Base-by-base conservation (phyloP, 1,284 basidiomycete species). In the Laetiporus sulphureus region DNA sequence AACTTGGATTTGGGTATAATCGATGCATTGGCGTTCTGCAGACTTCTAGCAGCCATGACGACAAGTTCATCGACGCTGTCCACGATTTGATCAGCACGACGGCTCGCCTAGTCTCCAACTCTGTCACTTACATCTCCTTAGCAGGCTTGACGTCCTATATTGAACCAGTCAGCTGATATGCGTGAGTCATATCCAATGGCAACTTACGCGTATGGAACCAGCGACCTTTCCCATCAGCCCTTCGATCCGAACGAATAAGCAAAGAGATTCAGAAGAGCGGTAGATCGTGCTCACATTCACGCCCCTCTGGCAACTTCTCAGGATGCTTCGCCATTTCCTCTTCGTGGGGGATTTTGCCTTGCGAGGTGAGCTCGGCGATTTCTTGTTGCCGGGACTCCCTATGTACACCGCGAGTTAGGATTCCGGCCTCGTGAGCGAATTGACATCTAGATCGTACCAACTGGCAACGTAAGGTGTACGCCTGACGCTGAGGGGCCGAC, bases 141-240 rank as follows among this genome's bases (percentile, higher is more conserved):
- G 90, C 91, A 1, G 88, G 81, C 58, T 83, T 82, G 53, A 92
- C 75, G 36, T 90, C 83, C 66, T 79, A 27, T 40, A 39, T 36
- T 23, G 11, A 27, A 12, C 13, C 11, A 33, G 27, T 4, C 29
- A 34, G 20, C n/a, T 7, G 29, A 22, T 4, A n/a, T 29, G 19
- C 32, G 36, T 24, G 36, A 30, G 30, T 10, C 33, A 42, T 12
- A 12, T 10, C 20, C 4, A 27, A 16, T n/a, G 27, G 5, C 6
- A n/a, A 64, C 71, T 42, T 41, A 77, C 77, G 40, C 79, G 71
- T 52, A 92, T 83, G 21, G 83, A 71, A 16, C 80, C 90, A 13
- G 86, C 85, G 3, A 90, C 87, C 55, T 78, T 81, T n/a, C 90
- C 90, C 87, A 91, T 92, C 15, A 91, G 61, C 84, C 84, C 86